Base-by-base conservation (phyloP, 2,329 filamentous ascomycete species). In the Aureobasidium sp. region DNA sequence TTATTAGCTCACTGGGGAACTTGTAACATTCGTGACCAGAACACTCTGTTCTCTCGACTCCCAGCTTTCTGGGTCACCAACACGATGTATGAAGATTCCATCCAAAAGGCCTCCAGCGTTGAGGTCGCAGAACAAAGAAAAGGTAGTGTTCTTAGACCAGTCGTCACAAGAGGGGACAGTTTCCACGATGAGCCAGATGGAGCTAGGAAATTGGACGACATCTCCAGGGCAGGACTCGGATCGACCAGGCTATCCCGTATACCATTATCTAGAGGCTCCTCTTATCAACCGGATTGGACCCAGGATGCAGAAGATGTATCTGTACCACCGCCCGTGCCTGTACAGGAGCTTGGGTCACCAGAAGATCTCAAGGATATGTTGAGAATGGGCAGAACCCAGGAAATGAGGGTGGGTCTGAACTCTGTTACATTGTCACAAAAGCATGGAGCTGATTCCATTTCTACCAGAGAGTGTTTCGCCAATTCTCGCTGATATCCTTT, bases 401-500 rank as follows among this genome's bases (percentile, higher is more conserved):
- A 80, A 50, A 74, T 80, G 69, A 75, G 75, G 65, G 75, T 66
- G 23, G 61, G 66, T 13, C 4, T 26, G n/a, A 20, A 5, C 23
- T 13, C 2, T 52, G 6, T 23, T n/a, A 1, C 15, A 44, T n/a
- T 3, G 12, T 4, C 6, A 2, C 26, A n/a, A 5, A 48, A 5
- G 5, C 5, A 29, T 29, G 15, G 10, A 32, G 27, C 10, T 32
- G 36, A 46, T 37, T 23, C 5, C 5, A 7, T 23, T 2, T 20
- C 3, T 13, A 23, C 9, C n/a, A 75, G 74, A 71, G 80, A 61
- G 79, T 79, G 64, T 82, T 82, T 62, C 70, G 75, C 8, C 78
- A 78, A 64, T 67, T 79, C 55, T 77, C 78, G 1, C 79, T 79
- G 15, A 69, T 82, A 23, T 78, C 78, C 1, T 81, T 82, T 59